Evolutionary conservation across 208 protist species (phyloP).

Genomic region (Novymonas esmeraldas): DNA sequence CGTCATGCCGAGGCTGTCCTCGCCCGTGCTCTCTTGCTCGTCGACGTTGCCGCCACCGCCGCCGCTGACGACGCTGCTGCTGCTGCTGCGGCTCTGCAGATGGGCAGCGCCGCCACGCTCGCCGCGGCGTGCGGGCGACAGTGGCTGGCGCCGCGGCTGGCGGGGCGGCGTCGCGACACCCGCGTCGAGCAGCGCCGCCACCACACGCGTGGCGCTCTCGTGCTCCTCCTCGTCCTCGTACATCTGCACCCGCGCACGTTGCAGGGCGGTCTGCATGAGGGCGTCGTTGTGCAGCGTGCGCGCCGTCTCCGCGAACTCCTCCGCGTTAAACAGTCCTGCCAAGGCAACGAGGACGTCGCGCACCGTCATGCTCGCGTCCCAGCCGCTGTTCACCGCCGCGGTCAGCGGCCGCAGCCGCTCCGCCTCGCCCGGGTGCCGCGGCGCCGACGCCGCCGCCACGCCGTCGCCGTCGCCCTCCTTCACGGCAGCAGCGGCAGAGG

Average conservation of each 20-base stretch:
- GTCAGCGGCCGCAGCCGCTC: slow-evolving; percentile 7
- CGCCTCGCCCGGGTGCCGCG: slow-evolving; percentile 16
- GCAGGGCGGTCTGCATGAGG: slow-evolving; percentile 9
- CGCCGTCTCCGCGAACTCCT: slow-evolving; percentile 29
- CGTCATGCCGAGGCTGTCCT: slow-evolving; percentile 31
- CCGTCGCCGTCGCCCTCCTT: not conserved
- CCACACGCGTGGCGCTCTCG: no score
- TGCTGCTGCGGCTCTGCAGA: no score
- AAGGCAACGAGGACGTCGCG: slow-evolving; percentile 26
- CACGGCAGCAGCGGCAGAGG: no score
- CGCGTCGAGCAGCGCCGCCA: no score
- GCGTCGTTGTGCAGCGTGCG: slow-evolving; percentile 30
- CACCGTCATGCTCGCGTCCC: slow-evolving; percentile 31
- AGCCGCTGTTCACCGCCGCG: slow-evolving; percentile 14
- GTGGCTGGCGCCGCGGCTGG: no score
- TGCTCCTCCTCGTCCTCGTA: slow-evolving; percentile 25
- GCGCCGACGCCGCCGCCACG: not conserved
- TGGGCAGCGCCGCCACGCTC: no score
- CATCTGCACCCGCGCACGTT: slow-evolving; percentile 33
- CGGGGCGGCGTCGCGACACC: no score
- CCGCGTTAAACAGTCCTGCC: slow-evolving; percentile 41
- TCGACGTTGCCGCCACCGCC: slow-evolving; percentile 13
- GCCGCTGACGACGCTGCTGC: not conserved
- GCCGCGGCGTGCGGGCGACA: no score
- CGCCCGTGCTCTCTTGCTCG: not conserved